Evolutionary conservation across 2,329 filamentous ascomycete species (phyloP).

Genomic region (Fusarium sp.): DNA sequence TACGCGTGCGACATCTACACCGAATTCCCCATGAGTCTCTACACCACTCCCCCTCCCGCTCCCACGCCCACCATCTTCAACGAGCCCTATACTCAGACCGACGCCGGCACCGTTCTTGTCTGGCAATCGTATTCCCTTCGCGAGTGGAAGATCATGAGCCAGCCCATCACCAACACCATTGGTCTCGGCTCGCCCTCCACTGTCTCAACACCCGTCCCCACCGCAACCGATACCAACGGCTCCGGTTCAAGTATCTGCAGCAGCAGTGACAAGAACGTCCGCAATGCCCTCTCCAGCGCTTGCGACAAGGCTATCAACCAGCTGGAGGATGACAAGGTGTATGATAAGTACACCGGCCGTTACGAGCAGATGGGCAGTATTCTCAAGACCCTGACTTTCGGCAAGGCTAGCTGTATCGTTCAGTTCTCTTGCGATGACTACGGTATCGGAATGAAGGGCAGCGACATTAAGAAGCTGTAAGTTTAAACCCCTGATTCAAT

Average conservation of each 20-base stretch:
- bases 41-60: not conserved
- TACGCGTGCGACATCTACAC: conserved; percentile 2
- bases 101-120: not conserved
- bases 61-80: conserved; percentile 8
- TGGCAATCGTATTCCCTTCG: conserved; percentile 13
- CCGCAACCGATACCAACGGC: not conserved
- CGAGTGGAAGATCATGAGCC: conserved; percentile 13
- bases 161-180: not conserved
- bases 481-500: not conserved
- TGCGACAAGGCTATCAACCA: conserved; percentile 1
- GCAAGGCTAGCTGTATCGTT: conserved; percentile 9
- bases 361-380: conserved; percentile 19
- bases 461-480: conserved; percentile 19
- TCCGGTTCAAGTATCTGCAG: conserved; percentile 1
- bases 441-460: conserved; percentile 24
- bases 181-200: conserved; percentile 11
- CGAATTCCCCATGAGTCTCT: conserved; percentile 8
- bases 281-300: not conserved
- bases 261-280: conserved; percentile 5
- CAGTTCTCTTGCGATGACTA: conserved; percentile 24
- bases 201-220: conserved; percentile 6
- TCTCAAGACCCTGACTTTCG: not conserved
- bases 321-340: conserved; percentile 16
- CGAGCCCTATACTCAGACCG: not conserved
- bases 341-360: not conserved